Base-by-base conservation (phyloP, 148 eudicot species). In the Talinum fruticosum region DNA sequence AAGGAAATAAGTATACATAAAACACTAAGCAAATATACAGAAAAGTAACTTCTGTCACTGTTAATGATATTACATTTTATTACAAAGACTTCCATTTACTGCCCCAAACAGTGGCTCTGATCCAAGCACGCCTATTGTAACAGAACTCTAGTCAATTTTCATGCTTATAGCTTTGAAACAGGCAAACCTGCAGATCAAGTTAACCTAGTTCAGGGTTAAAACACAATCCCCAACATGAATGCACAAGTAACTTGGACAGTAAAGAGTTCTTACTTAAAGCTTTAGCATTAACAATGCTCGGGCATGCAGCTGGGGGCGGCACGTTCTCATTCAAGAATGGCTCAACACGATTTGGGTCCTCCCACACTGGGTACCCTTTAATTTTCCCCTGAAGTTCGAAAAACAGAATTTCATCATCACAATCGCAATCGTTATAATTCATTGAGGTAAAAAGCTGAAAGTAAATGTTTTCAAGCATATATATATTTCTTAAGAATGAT, bases 261-360 rank as follows among this genome's bases (percentile, higher is more conserved):
- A 16, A 2, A 38, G 65, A 57, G 37, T 14, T 30, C 6, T 81
- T 87, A 92, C 99, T 90, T 74, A 96, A 76, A 72, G 94, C 87
- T 81, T 96, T 96, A 29, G 92, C 83, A 71, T 96, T 96, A 78
- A 96, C 97, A 79, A 96, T 93, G 93, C 99, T 96, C 0, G 99
- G 98, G 84, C 89, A 88, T 69, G 99, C 99, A 65, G 95, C 84
- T 4, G 98, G 99, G 37, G 98, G 99, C 30, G 88, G 76, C 71
- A 90, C 72, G 26, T 87, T 93, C 89, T 96, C 97, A 36, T 90
- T 79, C 67, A 96, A 76, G 86, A 96, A 96, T 38, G 89, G 92
- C 1, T 89, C 92, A 37, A 93, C 85, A 16, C 75, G 81, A 81
- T 96, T 93, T 32, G 99, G 87, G 78, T 96, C 85, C 1, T 87